Evolutionary conservation across 2,329 filamentous ascomycete genomes (phyloP), one percentile per base, ranked within the genome.

Genomic region (Fusarium dlaminii): DNA sequence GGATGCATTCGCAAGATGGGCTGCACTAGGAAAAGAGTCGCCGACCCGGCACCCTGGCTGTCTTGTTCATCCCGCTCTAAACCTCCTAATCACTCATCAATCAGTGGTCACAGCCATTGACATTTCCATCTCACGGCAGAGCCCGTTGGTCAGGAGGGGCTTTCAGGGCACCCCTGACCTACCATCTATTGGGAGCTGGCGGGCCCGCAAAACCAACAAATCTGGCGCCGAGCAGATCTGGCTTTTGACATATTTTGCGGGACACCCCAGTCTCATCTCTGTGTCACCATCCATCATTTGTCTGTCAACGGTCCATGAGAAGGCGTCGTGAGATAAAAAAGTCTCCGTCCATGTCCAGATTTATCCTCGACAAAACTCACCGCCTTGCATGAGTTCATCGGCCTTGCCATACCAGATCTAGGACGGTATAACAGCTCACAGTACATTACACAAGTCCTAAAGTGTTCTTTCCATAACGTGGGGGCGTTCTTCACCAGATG

Each of bases 1-100:
- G 75, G 75, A 69, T 78, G 22, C 59, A 63, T 66, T 82, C 80
- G 80, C 81, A 82, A 82, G 79, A 70, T 68, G 77, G 74, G 71
- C 81, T 81, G 59, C 61, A 80, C 78, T 81, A 76, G 80, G 81
- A 75, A 80, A 80, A 75, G 74, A 64, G 57, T 68, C 62, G 48
- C 54, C 56, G 68, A 72, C 63, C 63, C 71, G 61, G 49, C 66
- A 74, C 63, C 75, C 75, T 69, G 55, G 60, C 66, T 70, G 49
- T 49, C 68, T 66, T 54, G 20, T 52, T 58, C 36, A 43, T 27
- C 49, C 48, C 13, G 30, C 36, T 52, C n/a, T 27, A 70, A 62
- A 52, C 57, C 72, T 43, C 64, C 63, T 68, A 76, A 75, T 66
- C 74, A 72, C 61, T 71, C 51, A 49, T 56, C 34, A 46, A 56